These are phyloP conservation scores for Cucurbita ficifolia DNA, from an alignment of 306 rosid genomes.

Conservation along the genomic window DNA sequence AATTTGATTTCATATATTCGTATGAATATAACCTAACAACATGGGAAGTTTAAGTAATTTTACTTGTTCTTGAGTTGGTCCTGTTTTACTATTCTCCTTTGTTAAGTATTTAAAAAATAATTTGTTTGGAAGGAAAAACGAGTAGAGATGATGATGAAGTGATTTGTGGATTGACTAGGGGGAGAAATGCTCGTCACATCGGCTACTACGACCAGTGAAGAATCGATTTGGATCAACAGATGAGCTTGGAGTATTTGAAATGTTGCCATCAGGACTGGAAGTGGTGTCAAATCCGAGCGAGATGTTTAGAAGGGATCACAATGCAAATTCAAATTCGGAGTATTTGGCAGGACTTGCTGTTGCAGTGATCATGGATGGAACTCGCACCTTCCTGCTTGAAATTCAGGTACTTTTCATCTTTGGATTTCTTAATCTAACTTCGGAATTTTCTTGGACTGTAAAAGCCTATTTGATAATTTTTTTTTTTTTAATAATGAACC, in stretches of 20 bases:
- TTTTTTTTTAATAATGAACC: too few species aligned
- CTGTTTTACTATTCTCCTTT: neutral
- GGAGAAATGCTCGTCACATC: conserved; percentile 68
- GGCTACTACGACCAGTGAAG: conserved; percentile 86
- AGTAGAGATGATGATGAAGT: neutral
- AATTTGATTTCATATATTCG: neutral
- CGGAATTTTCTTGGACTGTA: too few species aligned
- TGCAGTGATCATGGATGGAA: conserved; percentile 85
- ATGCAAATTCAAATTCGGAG: conserved; percentile 35
- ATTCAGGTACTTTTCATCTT: conserved; percentile 88
- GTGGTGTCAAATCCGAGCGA: conserved; percentile 60
- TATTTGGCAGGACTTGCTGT: conserved; percentile 64
- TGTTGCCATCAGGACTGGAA: conserved; percentile 61
- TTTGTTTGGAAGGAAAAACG: neutral
- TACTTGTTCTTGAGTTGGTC: neutral
- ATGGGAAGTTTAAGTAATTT: neutral
- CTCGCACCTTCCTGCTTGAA: conserved; percentile 78
- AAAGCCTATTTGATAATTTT: too few species aligned
- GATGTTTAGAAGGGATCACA: conserved; percentile 66
- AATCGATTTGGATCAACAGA: conserved; percentile 90
- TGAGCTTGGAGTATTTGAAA: conserved; percentile 97
- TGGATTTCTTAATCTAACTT: too few species aligned
- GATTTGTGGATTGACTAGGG: conserved; percentile 35
- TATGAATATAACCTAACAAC: neutral
- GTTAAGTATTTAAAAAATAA: neutral